These are phyloP conservation scores for Leucoagaricus sp. DNA, from an alignment of 1,284 basidiomycete species.

Conservation along the genomic window DNA sequence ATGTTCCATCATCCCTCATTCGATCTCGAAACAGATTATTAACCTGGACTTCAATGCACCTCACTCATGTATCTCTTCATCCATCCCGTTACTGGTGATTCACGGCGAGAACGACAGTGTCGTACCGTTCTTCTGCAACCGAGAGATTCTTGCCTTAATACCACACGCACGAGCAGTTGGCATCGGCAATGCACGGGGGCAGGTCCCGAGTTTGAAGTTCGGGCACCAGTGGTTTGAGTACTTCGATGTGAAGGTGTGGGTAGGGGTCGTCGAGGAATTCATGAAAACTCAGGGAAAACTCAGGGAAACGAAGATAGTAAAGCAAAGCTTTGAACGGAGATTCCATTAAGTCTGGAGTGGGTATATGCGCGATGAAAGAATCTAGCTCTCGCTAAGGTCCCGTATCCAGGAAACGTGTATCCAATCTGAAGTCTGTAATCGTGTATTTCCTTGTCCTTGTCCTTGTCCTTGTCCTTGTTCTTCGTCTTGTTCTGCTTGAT, in stretches of 20 bases:
- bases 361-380: background rate
- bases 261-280: slow-evolving; percentile 39
- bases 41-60: slow-evolving; percentile 14
- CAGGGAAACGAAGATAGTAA: too few species aligned
- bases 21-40: background rate
- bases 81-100: slow-evolving; percentile 39
- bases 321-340: background rate
- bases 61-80: slow-evolving; percentile 31
- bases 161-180: slow-evolving; percentile 30
- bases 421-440: background rate
- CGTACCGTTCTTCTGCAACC: slow-evolving; percentile 32
- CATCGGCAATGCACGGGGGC: slow-evolving; percentile 23
- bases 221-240: slow-evolving; percentile 34
- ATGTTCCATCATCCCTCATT: background rate
- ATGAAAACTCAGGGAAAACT: background rate
- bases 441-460: background rate
- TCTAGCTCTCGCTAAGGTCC: background rate
- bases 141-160: slow-evolving; percentile 35
- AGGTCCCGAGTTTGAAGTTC: slow-evolving; percentile 38
- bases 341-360: background rate
- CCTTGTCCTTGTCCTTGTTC: background rate
- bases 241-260: slow-evolving; percentile 42
- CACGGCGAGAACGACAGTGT: slow-evolving; percentile 42
- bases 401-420: slow-evolving; percentile 11
- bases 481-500: too few species aligned